These are phyloP conservation scores for Besnoitia besnoiti DNA, from an alignment of 169 alveolate genomes.

Conservation along the genomic window DNA sequence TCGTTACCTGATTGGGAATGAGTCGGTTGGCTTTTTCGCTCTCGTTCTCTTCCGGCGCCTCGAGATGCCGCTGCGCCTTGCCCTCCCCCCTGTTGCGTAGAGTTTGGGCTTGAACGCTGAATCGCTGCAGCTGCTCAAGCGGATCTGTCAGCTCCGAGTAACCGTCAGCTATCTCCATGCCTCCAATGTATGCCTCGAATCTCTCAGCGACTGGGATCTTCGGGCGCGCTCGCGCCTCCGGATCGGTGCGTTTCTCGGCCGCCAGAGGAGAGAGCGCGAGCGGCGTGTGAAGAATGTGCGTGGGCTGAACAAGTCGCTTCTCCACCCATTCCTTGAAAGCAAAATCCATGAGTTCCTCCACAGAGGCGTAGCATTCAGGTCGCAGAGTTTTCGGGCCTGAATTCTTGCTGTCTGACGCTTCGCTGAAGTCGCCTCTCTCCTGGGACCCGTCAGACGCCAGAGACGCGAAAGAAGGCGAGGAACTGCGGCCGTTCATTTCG, in stretches of 20 bases:
- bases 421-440: not conserved
- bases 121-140: constrained; percentile 89
- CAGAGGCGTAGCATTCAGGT: not conserved
- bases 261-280: constrained; percentile 98
- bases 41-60: constrained; percentile 47
- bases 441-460: not conserved
- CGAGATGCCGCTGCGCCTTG: not conserved
- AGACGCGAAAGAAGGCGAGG: not conserved
- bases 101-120: constrained; percentile 83
- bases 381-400: constrained; percentile 31
- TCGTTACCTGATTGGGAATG: not conserved
- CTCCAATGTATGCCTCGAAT: constrained; percentile 95
- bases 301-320: constrained; percentile 85
- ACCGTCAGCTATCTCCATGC: constrained; percentile 96
- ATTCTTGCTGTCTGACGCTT: not conserved
- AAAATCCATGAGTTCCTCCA: constrained; percentile 63
- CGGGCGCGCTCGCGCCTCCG: not conserved
- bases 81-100: not conserved
- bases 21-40: constrained; percentile 15
- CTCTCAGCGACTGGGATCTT: constrained; percentile 90
- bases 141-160: constrained; percentile 98
- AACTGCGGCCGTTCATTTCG: not conserved
- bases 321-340: constrained; percentile 72
- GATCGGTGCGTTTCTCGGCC: constrained; percentile 65
- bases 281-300: constrained; percentile 96